These are phyloP conservation scores for Phytophthora crassamura DNA, from an alignment of 352 stramenopile species.

Conservation along the genomic window DNA sequence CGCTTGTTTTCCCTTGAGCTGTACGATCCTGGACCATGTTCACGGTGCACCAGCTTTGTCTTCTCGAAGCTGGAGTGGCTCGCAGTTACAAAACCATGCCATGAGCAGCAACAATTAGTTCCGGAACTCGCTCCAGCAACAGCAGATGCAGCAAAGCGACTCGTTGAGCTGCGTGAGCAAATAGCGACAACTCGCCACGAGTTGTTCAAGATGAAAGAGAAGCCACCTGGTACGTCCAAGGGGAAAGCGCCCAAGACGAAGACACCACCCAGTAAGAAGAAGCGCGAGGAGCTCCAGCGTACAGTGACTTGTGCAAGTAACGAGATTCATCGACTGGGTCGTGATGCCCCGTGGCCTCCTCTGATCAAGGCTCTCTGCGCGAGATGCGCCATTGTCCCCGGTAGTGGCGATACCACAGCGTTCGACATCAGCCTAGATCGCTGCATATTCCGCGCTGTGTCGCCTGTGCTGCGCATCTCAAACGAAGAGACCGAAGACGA, in stretches of 20 bases:
- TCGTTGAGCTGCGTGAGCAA: constrained; percentile 17
- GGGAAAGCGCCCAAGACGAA: constrained; percentile 35
- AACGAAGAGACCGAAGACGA: constrained; percentile 30
- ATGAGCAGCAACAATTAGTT: constrained; percentile 46
- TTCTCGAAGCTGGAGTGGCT: constrained; percentile 53
- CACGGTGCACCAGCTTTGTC: constrained; percentile 12
- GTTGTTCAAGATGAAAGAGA: constrained; percentile 18
- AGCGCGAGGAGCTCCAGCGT: constrained; percentile 25
- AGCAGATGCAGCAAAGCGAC: constrained; percentile 19
- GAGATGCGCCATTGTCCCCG: constrained; percentile 27
- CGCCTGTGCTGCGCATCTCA: constrained; percentile 47
- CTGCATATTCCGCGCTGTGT: constrained; percentile 47
- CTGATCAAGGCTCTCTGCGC: constrained; percentile 51
- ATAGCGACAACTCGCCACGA: constrained; percentile 15
- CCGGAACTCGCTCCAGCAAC: constrained; percentile 33
- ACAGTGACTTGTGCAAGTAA: constrained; percentile 24
- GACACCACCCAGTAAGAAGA: constrained; percentile 28
- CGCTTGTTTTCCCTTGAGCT: constrained; percentile 43
- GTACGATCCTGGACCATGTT: constrained; percentile 42
- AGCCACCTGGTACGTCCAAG: constrained; percentile 10
- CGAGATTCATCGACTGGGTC: constrained; percentile 32
- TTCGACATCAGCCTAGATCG: constrained; percentile 43
- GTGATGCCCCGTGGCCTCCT: constrained; percentile 38
- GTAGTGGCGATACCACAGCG: background rate
- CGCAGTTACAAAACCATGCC: constrained; percentile 46